A percentile compares a stretch with the other conserved stretches of the same genome.
Evolutionary conservation across 495 filamentous ascomycete species (phyloP).

Genomic region (Penicillium ochrochloron): DNA sequence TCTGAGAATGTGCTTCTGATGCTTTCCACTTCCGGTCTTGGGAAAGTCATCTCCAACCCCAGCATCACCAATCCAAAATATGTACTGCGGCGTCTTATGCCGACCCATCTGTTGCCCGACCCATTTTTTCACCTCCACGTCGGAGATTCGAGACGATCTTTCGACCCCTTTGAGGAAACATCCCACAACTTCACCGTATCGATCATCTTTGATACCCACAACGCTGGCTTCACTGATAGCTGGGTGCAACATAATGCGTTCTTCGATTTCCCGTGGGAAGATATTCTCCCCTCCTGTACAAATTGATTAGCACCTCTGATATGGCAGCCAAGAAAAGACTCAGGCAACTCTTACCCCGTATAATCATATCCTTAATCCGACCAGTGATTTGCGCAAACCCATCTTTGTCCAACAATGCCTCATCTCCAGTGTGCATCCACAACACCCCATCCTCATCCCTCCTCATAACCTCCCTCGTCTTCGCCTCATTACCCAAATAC

Average conservation of each 20-base stretch:
- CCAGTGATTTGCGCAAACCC: constrained; percentile 49
- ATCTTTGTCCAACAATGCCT: constrained; percentile 27
- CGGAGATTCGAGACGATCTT: neutral
- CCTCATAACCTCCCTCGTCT: constrained; percentile 68
- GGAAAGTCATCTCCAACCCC: constrained; percentile 54
- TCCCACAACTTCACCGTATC: constrained; percentile 32
- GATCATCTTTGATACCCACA: constrained; percentile 26
- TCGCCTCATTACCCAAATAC: constrained; percentile 72
- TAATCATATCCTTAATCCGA: constrained; percentile 69
- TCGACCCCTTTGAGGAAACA: constrained; percentile 26
- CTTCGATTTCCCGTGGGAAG: constrained; percentile 34
- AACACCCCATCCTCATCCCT: constrained; percentile 28
- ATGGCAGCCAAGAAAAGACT: constrained; percentile 6
- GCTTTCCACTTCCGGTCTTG: constrained; percentile 67
- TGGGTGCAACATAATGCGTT: constrained; percentile 23
- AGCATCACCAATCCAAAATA: constrained; percentile 62
- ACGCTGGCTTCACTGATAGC: constrained; percentile 29
- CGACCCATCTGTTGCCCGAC: constrained; percentile 53
- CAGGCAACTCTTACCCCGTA: constrained; percentile 46
- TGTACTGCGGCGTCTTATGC: constrained; percentile 60
- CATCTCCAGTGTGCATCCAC: constrained; percentile 38
- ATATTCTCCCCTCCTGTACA: constrained; percentile 36
- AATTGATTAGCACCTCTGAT: neutral
- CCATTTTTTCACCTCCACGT: constrained; percentile 38
- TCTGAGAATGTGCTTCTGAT: constrained; percentile 63